Conservation (phyloP, 495 filamentous ascomycete species). For the Tuber melanosporum region DNA sequence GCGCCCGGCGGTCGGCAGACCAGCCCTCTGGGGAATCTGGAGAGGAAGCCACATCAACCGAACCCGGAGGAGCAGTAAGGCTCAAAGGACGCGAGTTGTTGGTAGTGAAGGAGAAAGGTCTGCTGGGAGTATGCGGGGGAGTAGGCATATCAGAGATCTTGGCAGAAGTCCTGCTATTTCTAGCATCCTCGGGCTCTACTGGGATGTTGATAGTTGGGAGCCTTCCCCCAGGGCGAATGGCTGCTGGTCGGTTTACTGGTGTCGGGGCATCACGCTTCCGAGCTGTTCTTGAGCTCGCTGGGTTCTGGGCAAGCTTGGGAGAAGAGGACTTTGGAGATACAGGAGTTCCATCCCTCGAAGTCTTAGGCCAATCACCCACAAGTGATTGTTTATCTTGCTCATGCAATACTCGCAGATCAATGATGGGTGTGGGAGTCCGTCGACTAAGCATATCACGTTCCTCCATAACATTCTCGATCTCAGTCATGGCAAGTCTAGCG, state of each 20-base stretch:
- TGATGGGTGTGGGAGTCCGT: conserved; percentile 20
- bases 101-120: conserved; percentile 30
- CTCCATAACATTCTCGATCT: conserved; percentile 42
- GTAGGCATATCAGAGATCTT: conserved; percentile 33
- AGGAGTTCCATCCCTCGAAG: neutral
- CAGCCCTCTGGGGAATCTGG: neutral
- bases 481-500: conserved; percentile 40
- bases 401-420: conserved; percentile 11
- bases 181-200: conserved; percentile 16
- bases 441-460: conserved; percentile 36
- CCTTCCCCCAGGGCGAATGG: conserved; percentile 15
- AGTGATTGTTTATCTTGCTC: conserved; percentile 6
- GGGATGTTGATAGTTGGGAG: conserved; percentile 28
- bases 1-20: conserved; percentile 8
- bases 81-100: conserved; percentile 20
- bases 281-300: conserved; percentile 9
- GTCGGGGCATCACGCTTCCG: conserved; percentile 20
- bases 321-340: conserved; percentile 14
- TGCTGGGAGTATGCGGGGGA: conserved; percentile 31
- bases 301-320: conserved; percentile 9
- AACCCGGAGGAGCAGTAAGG: conserved; percentile 11
- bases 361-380: conserved; percentile 4
- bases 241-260: conserved; percentile 6
- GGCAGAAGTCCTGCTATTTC: conserved; percentile 29
- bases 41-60: conserved; percentile 8